Evolutionary conservation across 148 eudicot species (phyloP).

Genomic region (Heliosperma pusillum): DNA sequence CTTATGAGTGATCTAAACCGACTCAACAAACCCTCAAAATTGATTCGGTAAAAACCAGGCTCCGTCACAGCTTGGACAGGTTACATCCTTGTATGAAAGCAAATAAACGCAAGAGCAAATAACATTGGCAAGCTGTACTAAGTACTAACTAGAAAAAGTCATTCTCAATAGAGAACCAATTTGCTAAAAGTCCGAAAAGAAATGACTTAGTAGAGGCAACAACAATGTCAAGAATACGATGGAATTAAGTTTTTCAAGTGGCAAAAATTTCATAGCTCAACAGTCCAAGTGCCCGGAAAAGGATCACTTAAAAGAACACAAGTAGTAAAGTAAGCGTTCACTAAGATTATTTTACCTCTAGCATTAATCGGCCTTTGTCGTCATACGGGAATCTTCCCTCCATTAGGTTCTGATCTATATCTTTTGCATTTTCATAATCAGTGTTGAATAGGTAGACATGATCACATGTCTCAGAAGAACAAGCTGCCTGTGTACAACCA

Average conservation of each 20-base stretch:
- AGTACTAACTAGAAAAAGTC: neutral
- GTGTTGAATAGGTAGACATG: slow-evolving; percentile 93
- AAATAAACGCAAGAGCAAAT: too few species aligned
- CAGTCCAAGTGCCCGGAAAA: neutral
- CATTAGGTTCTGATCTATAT: slow-evolving; percentile 72
- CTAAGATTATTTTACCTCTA: slow-evolving; percentile 48
- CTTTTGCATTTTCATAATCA: slow-evolving; percentile 86
- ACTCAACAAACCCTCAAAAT: too few species aligned
- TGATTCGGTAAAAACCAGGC: too few species aligned
- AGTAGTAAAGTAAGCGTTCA: neutral
- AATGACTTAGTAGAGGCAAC: too few species aligned
- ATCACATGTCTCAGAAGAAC: slow-evolving; percentile 76
- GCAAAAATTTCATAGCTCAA: neutral
- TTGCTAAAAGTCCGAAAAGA: neutral
- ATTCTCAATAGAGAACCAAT: neutral
- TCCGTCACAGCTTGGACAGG: too few species aligned
- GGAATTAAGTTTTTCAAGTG: neutral
- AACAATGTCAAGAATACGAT: neutral
- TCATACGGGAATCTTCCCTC: slow-evolving; percentile 86
- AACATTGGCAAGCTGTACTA: neutral
- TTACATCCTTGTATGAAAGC: too few species aligned
- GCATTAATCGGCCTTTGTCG: slow-evolving; percentile 62
- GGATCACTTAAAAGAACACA: neutral
- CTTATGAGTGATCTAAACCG: too few species aligned
- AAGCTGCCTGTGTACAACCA: slow-evolving; percentile 60